phyloP scores from a whole-genome alignment of 805 yeast species.

The Vanderwaltozyma verrucispora region DNA sequence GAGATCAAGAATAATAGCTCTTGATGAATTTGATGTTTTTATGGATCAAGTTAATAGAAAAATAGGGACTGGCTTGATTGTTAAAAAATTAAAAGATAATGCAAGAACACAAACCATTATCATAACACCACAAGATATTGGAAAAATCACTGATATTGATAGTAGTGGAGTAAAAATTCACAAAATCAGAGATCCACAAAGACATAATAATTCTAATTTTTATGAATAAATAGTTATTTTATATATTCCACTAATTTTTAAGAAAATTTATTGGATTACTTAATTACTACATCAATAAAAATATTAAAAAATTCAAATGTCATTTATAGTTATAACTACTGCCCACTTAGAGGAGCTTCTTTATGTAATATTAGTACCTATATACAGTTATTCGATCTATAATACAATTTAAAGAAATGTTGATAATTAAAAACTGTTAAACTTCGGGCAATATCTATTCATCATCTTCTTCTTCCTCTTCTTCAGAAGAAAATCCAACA shows the following conservation, averaged over 20 bases:
- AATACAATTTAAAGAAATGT: too few relatives aligned
- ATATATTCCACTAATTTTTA: not conserved
- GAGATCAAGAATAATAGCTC: conserved; percentile 77
- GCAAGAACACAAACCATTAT: conserved; percentile 77
- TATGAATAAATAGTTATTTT: conserved; percentile 1
- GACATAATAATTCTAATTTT: conserved; percentile 22
- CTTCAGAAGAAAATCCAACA: conserved; percentile 58
- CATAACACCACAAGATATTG: conserved; percentile 89
- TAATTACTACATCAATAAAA: not conserved
- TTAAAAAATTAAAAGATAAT: conserved; percentile 49
- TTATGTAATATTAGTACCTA: too few relatives aligned
- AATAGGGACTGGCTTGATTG: conserved; percentile 63
- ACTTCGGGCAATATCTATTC: too few relatives aligned
- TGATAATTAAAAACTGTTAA: too few relatives aligned
- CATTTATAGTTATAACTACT: too few relatives aligned
- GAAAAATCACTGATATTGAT: conserved; percentile 49
- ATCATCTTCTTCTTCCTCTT: conserved; percentile 55
- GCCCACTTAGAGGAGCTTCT: too few relatives aligned
- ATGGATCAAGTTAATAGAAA: conserved; percentile 92
- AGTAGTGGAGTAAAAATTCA: conserved; percentile 54
- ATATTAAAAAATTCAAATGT: too few relatives aligned
- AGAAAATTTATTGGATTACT: not conserved
- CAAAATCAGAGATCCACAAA: conserved; percentile 39
- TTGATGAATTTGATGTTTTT: conserved; percentile 95
- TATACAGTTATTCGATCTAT: too few relatives aligned